phyloP scores from a whole-genome alignment of 352 stramenopile species.

The Halophytophthora batemanensis region DNA sequence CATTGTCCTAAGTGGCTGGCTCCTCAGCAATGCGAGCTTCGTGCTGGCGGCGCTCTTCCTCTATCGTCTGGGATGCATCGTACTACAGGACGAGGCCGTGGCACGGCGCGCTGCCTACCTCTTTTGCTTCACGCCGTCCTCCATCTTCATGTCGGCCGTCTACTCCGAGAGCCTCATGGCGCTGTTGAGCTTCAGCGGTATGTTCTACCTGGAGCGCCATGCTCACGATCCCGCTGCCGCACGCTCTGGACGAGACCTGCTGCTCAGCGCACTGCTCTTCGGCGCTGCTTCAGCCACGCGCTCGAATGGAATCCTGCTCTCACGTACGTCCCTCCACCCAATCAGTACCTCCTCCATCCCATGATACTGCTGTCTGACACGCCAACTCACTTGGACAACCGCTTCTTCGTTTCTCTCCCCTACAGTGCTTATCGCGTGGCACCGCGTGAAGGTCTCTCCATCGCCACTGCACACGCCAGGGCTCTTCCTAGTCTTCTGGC shows the following conservation, averaged over 20 bases:
- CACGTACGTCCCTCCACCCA: slow-evolving; percentile 39
- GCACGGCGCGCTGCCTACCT: slow-evolving; percentile 65
- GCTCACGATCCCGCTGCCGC: slow-evolving; percentile 7
- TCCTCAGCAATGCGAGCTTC: slow-evolving; percentile 76
- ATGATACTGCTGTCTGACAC: background rate
- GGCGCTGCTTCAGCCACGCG: slow-evolving; percentile 60
- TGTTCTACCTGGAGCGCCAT: slow-evolving; percentile 56
- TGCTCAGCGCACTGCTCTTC: slow-evolving; percentile 51
- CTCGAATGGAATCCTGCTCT: slow-evolving; percentile 79
- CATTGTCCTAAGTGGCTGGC: slow-evolving; percentile 44
- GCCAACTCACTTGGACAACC: background rate
- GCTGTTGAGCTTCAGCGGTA: slow-evolving; percentile 71
- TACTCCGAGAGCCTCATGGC: slow-evolving; percentile 87
- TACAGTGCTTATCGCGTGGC: slow-evolving; percentile 74
- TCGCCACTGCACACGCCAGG: slow-evolving; percentile 17
- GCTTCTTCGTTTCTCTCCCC: slow-evolving; percentile 12
- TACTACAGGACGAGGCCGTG: slow-evolving; percentile 50
- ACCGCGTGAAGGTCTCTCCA: slow-evolving; percentile 57
- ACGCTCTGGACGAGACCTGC: slow-evolving; percentile 28
- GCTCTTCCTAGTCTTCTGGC: slow-evolving; percentile 59
- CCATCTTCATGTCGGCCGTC: slow-evolving; percentile 79
- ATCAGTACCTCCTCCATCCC: background rate
- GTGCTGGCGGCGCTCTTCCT: slow-evolving; percentile 68
- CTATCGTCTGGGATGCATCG: slow-evolving; percentile 57
- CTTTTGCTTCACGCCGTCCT: slow-evolving; percentile 72